Conservation (phyloP, 768 basidiomycete species). For the Suillus paluster region DNA sequence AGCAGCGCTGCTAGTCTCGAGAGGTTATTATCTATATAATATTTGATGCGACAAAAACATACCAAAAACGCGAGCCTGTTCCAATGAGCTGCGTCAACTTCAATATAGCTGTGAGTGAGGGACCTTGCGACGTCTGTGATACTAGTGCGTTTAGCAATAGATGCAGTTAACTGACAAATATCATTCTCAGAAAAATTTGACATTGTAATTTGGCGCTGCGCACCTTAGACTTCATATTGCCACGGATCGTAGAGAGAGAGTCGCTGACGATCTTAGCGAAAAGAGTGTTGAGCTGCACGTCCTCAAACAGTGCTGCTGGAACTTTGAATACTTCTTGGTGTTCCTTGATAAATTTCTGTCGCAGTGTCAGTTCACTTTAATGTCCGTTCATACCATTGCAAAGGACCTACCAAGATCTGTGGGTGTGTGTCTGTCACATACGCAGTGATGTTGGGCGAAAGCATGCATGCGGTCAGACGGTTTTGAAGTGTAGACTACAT, state of each 20-base stretch:
- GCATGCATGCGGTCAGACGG: conserved; percentile 5
- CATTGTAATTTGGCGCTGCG: too few species aligned
- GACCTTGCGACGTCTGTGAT: conserved; percentile 4
- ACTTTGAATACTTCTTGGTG: conserved; percentile 8
- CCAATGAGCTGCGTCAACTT: conserved; percentile 7
- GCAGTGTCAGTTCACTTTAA: background rate
- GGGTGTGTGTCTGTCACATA: conserved; percentile 10
- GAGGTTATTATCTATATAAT: background rate
- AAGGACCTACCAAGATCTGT: conserved; percentile 6
- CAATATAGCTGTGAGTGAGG: conserved; percentile 1
- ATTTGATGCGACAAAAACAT: background rate
- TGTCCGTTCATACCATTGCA: background rate
- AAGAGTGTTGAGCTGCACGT: background rate
- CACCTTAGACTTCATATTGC: conserved; percentile 4
- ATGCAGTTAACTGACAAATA: background rate
- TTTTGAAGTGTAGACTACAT: conserved; percentile 1
- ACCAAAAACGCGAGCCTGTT: conserved; percentile 10
- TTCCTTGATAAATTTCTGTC: conserved; percentile 9
- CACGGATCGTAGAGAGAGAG: background rate
- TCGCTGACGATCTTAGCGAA: conserved; percentile 7
- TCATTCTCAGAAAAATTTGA: too few species aligned
- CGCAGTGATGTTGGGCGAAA: conserved; percentile 9
- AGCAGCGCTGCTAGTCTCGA: conserved; percentile 7
- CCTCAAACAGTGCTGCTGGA: conserved; percentile 1
- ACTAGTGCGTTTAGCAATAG: background rate